Percentiles rank a stretch among this genome's conserved stretches.
phyloP scores from a whole-genome alignment of 495 filamentous ascomycete genomes.

The Friedmanniomyces endolithicus region DNA sequence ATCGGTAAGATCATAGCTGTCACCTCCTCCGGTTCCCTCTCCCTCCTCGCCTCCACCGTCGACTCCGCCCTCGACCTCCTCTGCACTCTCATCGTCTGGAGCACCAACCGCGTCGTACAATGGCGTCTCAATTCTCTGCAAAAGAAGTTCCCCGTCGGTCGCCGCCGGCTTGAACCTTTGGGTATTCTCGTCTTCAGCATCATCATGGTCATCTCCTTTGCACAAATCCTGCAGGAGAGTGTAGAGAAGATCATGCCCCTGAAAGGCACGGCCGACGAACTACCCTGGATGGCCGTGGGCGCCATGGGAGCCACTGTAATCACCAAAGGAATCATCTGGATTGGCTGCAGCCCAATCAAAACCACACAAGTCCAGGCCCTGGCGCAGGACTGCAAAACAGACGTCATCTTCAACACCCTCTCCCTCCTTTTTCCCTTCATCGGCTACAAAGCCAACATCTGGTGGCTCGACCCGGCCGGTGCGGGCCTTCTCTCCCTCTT shows the following conservation, averaged over 20 bases:
- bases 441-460: conserved; percentile 31
- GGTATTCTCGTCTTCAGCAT: conserved; percentile 34
- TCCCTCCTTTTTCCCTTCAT: conserved; percentile 39
- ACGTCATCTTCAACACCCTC: conserved; percentile 40
- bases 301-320: conserved; percentile 34
- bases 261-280: conserved; percentile 24
- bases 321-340: conserved; percentile 37
- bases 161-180: conserved; percentile 33
- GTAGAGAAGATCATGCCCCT: conserved; percentile 33
- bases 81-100: conserved; percentile 39
- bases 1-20: conserved; percentile 32
- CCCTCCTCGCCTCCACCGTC: conserved; percentile 36
- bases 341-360: conserved; percentile 35
- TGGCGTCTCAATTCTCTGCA: conserved; percentile 33
- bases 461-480: conserved; percentile 40
- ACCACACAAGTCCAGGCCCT: conserved; percentile 41
- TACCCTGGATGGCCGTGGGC: conserved; percentile 33
- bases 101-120: conserved; percentile 35
- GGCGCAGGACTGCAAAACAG: conserved; percentile 41
- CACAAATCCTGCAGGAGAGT: conserved; percentile 38
- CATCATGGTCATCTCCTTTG: conserved; percentile 36
- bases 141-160: conserved; percentile 36
- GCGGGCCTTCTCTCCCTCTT: conserved; percentile 37
- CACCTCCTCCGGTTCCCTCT: conserved; percentile 34
- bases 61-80: conserved; percentile 40